These are phyloP conservation scores for Cladosporium sp. DNA, from an alignment of 2,329 filamentous ascomycete species.

Conservation along the genomic window DNA sequence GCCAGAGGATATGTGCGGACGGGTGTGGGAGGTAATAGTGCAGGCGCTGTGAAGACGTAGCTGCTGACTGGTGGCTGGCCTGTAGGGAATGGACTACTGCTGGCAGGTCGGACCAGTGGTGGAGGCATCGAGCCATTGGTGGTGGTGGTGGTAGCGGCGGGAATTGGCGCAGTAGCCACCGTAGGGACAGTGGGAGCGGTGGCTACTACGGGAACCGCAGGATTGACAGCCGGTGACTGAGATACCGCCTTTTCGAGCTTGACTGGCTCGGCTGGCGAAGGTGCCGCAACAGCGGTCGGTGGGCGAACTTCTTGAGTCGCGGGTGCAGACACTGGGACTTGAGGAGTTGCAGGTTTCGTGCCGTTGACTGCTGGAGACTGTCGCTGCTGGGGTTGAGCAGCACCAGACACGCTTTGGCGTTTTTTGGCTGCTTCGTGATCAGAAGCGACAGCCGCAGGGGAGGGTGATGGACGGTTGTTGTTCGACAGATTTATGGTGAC, in stretches of 20 bases:
- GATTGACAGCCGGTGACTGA: conserved; percentile 48
- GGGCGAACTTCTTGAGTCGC: conserved; percentile 37
- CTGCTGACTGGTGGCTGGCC: conserved; percentile 32
- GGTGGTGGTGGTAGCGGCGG: conserved; percentile 12
- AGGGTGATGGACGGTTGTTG: conserved; percentile 37
- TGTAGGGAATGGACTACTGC: conserved; percentile 32
- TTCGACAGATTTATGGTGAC: conserved; percentile 44
- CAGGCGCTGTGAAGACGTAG: conserved; percentile 36
- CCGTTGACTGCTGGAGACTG: conserved; percentile 32
- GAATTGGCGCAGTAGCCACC: conserved; percentile 9
- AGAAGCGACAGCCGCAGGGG: conserved; percentile 53
- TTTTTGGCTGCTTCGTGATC: conserved; percentile 57
- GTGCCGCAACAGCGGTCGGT: conserved; percentile 37
- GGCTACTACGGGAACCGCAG: conserved; percentile 30
- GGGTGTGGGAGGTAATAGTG: conserved; percentile 41
- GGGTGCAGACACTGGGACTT: conserved; percentile 24
- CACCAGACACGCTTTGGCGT: conserved; percentile 55
- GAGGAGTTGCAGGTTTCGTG: conserved; percentile 38
- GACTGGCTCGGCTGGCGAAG: conserved; percentile 37
- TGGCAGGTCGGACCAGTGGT: conserved; percentile 32
- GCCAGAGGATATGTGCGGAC: conserved; percentile 41
- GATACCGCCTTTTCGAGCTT: conserved; percentile 43
- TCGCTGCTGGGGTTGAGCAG: conserved; percentile 45
- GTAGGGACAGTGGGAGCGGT: conserved; percentile 28
- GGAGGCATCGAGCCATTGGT: conserved; percentile 39